Conservation (phyloP, 164 flowering plant genomes). For the Umbellularia californica region DNA sequence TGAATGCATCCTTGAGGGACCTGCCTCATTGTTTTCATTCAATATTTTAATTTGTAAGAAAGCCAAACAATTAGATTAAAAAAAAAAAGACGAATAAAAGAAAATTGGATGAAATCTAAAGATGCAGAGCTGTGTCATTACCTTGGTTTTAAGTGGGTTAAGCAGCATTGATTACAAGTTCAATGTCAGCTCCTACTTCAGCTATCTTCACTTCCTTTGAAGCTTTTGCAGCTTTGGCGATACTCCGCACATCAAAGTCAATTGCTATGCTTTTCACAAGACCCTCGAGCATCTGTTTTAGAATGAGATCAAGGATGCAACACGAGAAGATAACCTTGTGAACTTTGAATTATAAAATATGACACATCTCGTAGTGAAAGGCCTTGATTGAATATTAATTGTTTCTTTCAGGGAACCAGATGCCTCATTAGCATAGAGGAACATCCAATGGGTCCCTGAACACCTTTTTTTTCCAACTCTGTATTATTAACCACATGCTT, state of each 20-base stretch:
- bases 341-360: not conserved
- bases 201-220: slow-evolving; percentile 78
- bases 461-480: no score
- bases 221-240: slow-evolving; percentile 67
- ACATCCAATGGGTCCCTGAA: no score
- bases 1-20: no score
- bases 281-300: slow-evolving; percentile 81
- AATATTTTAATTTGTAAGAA: no score
- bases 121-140: not conserved
- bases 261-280: slow-evolving; percentile 64
- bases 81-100: no score
- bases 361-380: not conserved
- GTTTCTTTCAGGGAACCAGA: not conserved
- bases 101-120: not conserved
- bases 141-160: not conserved
- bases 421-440: no score
- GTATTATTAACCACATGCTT: no score
- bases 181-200: slow-evolving; percentile 86
- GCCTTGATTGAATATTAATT: not conserved
- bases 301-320: slow-evolving; percentile 3
- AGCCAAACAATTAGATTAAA: no score
- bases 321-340: not conserved
- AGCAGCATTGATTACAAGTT: slow-evolving; percentile 30
- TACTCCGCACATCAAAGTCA: slow-evolving; percentile 75
- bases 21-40: no score